Base-by-base conservation (phyloP, 768 basidiomycete species). In the Mycena vitilis region DNA sequence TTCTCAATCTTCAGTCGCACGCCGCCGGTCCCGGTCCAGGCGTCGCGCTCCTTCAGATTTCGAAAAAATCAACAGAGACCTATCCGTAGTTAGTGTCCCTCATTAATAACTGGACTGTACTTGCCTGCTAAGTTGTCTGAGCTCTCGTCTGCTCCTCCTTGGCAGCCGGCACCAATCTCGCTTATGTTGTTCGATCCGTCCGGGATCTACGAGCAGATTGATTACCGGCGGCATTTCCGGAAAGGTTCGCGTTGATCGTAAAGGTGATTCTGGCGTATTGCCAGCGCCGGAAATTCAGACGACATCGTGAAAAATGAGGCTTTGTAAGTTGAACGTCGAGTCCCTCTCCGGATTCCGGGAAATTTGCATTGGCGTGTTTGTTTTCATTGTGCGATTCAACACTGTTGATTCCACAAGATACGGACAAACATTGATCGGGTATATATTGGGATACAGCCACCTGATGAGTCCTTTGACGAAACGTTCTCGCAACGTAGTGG, bases 391-490 rank as follows among this genome's bases (percentile, higher is more conserved):
- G n/a, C n/a, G n/a, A n/a, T n/a, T n/a, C n/a, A n/a, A n/a, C n/a
- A n/a, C n/a, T n/a, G n/a, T 10, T 51, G 49, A 61, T 49, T 52
- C 5, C 49, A 49, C 36, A 38, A 61, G 52, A 61, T 52, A 52
- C 40, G 18, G 49, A 61, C 49, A 52, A 52, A 61, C 48, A 61
- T 61, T 52, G 60, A 61, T 52, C 20, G 0, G 36, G 59, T 60
- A 60, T 57, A 44, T 7, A 40, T 44, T 13, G 42, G 59, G 56
- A 45, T 49, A 49, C 30, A 10, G 59, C 59, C 57, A 58, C 57
- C 57, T 58, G 57, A 58, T 58, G 56, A 57, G 56, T 60, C 58
- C 58, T 60, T 60, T 60, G 58, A 60, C 58, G 58, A 60, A 60
- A 60, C 58, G 34, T 60, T 60, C 38, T 12, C 20, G 25, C 42